Conservation (phyloP, 192 early-diverging fungal genomes). For the Podila verticillata region DNA sequence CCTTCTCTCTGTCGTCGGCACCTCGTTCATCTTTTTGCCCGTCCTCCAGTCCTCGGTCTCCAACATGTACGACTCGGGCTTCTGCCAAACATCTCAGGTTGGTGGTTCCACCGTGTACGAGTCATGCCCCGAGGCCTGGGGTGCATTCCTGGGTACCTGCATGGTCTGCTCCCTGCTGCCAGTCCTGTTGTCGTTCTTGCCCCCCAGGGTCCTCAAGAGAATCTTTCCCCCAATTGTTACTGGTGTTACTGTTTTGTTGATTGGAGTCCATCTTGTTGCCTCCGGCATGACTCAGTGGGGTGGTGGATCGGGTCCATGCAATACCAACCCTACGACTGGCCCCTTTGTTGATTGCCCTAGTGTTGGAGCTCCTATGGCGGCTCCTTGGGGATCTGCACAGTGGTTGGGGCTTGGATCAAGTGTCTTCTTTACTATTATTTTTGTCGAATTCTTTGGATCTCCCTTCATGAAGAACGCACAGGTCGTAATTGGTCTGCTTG, state of each 20-base stretch:
- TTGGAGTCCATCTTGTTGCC: conserved; percentile 55
- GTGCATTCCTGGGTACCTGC: conserved; percentile 63
- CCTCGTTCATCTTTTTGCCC: conserved; percentile 61
- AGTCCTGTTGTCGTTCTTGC: conserved; percentile 57
- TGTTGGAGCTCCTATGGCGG: conserved; percentile 55
- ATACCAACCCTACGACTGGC: conserved; percentile 49
- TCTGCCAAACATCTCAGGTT: conserved; percentile 41
- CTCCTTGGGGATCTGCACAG: conserved; percentile 58
- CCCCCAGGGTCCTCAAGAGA: conserved; percentile 55
- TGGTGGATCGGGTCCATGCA: conserved; percentile 59
- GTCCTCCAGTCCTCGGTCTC: conserved; percentile 58
- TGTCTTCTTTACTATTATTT: conserved; percentile 59
- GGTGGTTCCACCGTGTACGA: conserved; percentile 49
- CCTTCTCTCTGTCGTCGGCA: conserved; percentile 62
- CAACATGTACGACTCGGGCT: conserved; percentile 53
- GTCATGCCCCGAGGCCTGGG: conserved; percentile 61
- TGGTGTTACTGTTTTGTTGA: conserved; percentile 59
- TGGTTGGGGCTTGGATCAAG: conserved; percentile 64
- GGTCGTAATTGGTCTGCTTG: conserved; percentile 58
- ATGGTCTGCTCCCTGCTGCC: conserved; percentile 59
- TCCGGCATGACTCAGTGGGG: conserved; percentile 60
- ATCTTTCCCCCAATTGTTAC: conserved; percentile 68
- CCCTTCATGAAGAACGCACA: conserved; percentile 65
- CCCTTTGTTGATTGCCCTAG: conserved; percentile 57
- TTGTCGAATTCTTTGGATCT: conserved; percentile 64